Percentiles rank a stretch among this genome's conserved stretches.
These are phyloP conservation scores for Neurospora africana DNA, from an alignment of 495 filamentous ascomycete genomes.

Conservation along the genomic window DNA sequence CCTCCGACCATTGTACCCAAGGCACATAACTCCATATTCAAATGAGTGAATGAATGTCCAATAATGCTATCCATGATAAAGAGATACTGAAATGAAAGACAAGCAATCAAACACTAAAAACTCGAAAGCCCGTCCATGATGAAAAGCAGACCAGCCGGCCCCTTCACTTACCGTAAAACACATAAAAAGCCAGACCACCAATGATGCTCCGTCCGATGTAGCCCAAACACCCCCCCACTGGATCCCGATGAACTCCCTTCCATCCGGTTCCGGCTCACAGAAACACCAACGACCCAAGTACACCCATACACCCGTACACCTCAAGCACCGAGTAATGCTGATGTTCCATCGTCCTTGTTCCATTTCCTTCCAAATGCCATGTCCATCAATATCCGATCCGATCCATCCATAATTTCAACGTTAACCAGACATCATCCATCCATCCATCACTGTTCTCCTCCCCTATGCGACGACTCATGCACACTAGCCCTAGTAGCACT, in stretches of 20 bases:
- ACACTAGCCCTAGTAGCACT: not conserved
- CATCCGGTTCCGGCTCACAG: not conserved
- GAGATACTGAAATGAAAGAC: not conserved
- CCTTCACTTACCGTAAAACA: not conserved
- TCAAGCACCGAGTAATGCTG: not conserved
- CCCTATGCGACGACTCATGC: not conserved
- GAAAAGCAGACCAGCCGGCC: not conserved
- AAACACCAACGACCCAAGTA: not conserved
- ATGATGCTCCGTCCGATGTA: too few relatives aligned
- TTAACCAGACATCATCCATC: not conserved
- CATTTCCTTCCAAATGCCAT: not conserved
- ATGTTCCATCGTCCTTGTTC: not conserved
- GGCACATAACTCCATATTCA: not conserved
- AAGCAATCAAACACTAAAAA: not conserved
- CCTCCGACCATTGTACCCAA: not conserved
- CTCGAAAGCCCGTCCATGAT: not conserved
- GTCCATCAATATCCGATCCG: not conserved
- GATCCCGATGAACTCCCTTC: too few relatives aligned
- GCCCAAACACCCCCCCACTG: too few relatives aligned
- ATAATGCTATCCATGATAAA: not conserved
- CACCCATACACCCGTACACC: not conserved
- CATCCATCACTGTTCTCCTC: not conserved
- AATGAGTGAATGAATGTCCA: not conserved
- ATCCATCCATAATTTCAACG: not conserved
- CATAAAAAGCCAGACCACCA: not conserved